Evolutionary conservation across 169 alveolate species (phyloP).

Genomic region (Plasmodium knowlesi): DNA sequence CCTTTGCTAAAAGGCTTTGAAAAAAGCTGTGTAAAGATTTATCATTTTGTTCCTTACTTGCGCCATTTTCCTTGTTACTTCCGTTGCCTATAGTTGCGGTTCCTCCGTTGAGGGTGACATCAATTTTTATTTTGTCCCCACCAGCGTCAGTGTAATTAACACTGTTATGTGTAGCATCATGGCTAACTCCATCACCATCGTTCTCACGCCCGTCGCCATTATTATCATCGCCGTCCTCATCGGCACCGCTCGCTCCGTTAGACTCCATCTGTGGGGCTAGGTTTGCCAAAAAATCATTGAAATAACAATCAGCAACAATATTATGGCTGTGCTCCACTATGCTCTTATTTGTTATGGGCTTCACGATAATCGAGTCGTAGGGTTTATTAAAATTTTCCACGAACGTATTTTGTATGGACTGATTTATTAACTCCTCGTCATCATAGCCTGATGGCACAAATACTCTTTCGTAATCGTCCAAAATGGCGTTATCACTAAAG

Average conservation of each 20-base stretch:
- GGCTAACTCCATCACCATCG: not conserved
- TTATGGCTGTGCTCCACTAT: slow-evolving; percentile 64
- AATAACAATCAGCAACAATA: slow-evolving; percentile 26
- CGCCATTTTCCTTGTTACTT: not conserved
- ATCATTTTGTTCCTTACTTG: slow-evolving; percentile 36
- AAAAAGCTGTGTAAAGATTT: slow-evolving; percentile 66
- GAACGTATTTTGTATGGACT: slow-evolving; percentile 54
- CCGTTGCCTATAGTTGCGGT: not conserved
- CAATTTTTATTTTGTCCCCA: not conserved
- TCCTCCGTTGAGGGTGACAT: slow-evolving; percentile 6
- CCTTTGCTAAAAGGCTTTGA: slow-evolving; percentile 65
- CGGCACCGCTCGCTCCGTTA: not conserved
- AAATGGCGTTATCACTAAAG: slow-evolving; percentile 40
- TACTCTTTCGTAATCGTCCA: slow-evolving; percentile 54
- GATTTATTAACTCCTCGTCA: slow-evolving; percentile 29
- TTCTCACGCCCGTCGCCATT: not conserved
- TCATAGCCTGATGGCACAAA: slow-evolving; percentile 72
- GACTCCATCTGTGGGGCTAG: not conserved
- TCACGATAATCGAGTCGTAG: slow-evolving; percentile 56
- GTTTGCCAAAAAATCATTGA: slow-evolving; percentile 44
- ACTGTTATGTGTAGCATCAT: not conserved
- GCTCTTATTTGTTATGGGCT: slow-evolving; percentile 66
- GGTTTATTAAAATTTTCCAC: slow-evolving; percentile 64
- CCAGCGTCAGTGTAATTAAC: not conserved
- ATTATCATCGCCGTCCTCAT: not conserved